phyloP scores from a whole-genome alignment of 2,329 filamentous ascomycete genomes.

The Albifimbria verrucaria region DNA sequence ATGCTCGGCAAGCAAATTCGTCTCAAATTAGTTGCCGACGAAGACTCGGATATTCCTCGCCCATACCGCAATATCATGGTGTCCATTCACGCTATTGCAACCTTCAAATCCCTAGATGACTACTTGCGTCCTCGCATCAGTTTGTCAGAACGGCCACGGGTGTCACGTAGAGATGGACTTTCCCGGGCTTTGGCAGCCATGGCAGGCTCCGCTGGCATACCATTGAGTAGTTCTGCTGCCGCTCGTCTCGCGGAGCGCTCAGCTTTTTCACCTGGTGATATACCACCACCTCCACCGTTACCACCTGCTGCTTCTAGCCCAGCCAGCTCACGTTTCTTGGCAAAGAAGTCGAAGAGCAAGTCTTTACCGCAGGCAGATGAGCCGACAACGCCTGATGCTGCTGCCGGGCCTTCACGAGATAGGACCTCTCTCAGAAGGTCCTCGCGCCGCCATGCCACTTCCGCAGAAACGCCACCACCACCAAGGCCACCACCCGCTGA shows the following conservation, averaged over 20 bases:
- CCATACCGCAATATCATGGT: constrained; percentile 95
- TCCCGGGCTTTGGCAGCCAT: constrained; percentile 71
- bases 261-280: constrained; percentile 32
- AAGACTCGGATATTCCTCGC: constrained; percentile 83
- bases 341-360: constrained; percentile 46
- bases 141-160: constrained; percentile 66
- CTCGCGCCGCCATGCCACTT: constrained; percentile 54
- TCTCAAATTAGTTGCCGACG: constrained; percentile 83
- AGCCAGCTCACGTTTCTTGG: constrained; percentile 38
- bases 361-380: constrained; percentile 36
- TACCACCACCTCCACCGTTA: constrained; percentile 31
- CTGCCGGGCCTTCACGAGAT: constrained; percentile 50
- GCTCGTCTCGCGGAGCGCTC: constrained; percentile 44
- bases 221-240: constrained; percentile 45
- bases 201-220: constrained; percentile 65
- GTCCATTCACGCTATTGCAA: constrained; percentile 96
- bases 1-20: constrained; percentile 97
- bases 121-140: constrained; percentile 89
- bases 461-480: constrained; percentile 48
- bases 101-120: constrained; percentile 94
- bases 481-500: constrained; percentile 53
- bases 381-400: constrained; percentile 40
- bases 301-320: constrained; percentile 30
- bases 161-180: constrained; percentile 61
- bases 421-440: constrained; percentile 60